These are phyloP conservation scores for Cronartium ribicola DNA, from an alignment of 1,284 basidiomycete species.

Conservation along the genomic window DNA sequence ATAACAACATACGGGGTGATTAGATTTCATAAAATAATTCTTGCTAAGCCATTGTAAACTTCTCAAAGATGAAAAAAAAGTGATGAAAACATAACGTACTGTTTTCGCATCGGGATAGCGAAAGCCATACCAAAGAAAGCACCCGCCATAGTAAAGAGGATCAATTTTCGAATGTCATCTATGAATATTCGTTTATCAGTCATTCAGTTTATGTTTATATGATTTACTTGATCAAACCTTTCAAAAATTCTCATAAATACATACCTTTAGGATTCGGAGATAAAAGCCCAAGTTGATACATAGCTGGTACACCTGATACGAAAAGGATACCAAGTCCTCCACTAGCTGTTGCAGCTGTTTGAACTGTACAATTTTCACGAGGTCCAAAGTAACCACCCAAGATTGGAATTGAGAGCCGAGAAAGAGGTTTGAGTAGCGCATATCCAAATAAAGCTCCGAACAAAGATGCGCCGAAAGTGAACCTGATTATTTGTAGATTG, in stretches of 20 bases:
- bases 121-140: constrained; percentile 65
- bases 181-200: too few species aligned
- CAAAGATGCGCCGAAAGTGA: constrained; percentile 61
- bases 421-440: constrained; percentile 63
- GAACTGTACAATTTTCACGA: constrained; percentile 65
- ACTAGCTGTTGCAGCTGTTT: constrained; percentile 58
- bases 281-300: constrained; percentile 61
- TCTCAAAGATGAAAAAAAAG: neutral
- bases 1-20: neutral
- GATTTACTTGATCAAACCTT: neutral
- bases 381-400: constrained; percentile 63
- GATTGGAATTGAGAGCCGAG: constrained; percentile 56
- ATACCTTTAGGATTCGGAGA: constrained; percentile 53
- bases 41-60: neutral
- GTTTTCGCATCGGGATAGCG: constrained; percentile 63
- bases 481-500: constrained; percentile 54
- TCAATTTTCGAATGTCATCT: constrained; percentile 58
- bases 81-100: constrained; percentile 45
- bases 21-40: neutral
- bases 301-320: constrained; percentile 64
- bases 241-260: neutral
- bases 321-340: constrained; percentile 63
- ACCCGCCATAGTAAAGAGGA: constrained; percentile 60
- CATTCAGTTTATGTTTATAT: neutral
- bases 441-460: constrained; percentile 66